These are phyloP conservation scores for Aspergillus incahuasiensis DNA, from an alignment of 495 filamentous ascomycete species.

Conservation along the genomic window DNA sequence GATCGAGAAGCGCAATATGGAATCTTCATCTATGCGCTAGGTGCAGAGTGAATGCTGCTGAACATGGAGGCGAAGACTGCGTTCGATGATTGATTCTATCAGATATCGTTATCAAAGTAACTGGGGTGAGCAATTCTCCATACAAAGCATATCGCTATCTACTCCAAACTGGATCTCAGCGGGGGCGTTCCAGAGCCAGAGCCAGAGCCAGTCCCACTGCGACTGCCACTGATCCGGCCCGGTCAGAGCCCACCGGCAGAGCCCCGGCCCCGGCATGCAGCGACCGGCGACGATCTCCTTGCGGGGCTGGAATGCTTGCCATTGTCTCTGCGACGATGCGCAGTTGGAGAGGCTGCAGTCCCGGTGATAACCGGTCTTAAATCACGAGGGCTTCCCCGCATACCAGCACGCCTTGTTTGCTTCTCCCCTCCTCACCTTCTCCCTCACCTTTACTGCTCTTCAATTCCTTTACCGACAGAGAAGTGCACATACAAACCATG, in stretches of 20 bases:
- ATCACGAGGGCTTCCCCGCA: conserved; percentile 20
- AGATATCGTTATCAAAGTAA: too few relatives aligned
- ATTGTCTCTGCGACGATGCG: background rate
- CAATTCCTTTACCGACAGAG: background rate
- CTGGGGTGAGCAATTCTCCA: too few relatives aligned
- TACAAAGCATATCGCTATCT: background rate
- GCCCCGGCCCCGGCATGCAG: background rate
- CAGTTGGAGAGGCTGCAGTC: background rate
- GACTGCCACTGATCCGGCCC: too few relatives aligned
- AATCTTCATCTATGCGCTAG: too few relatives aligned
- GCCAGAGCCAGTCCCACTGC: too few relatives aligned
- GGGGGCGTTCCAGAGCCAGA: too few relatives aligned
- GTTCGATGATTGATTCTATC: too few relatives aligned
- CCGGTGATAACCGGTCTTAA: conserved; percentile 12
- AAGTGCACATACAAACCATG: conserved; percentile 21
- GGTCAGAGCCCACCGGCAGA: background rate
- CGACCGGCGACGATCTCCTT: background rate
- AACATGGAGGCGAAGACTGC: too few relatives aligned
- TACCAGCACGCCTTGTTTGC: conserved; percentile 3
- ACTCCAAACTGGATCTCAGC: background rate
- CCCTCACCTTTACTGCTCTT: conserved; percentile 7
- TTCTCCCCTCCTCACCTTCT: conserved; percentile 7
- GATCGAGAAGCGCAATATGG: too few relatives aligned
- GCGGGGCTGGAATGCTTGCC: background rate
- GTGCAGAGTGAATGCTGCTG: too few relatives aligned